Base-by-base conservation (phyloP, 176 grass and related monocot species). In the Aegilops tauschii region DNA sequence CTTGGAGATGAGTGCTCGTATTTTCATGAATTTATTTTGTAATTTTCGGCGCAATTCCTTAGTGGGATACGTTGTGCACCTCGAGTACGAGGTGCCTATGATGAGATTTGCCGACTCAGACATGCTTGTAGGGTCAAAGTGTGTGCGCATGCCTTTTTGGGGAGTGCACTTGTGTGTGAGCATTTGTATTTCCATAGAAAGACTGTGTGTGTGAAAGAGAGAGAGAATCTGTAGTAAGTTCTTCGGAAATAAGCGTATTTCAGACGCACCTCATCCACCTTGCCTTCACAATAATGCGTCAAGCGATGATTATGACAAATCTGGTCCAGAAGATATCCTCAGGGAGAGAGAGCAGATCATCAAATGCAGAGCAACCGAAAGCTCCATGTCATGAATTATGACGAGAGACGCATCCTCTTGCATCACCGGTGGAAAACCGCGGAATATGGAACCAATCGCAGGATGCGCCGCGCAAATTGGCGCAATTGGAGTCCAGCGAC, bases 401-500 rank as follows among this genome's bases (percentile, higher is more conserved):
- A 66, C 2, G 3, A 11, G 9, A 18, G 9, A 17, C 78, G 11
- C 23, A 54, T 76, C 32, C 16, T 68, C 30, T 80, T 62, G 59
- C 86, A 11, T 87, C 70, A 58, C 39, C 27, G 45, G 12, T 59
- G 6, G 18, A 87, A 74, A 85, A 28, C 73, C 14, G 30, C 2
- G 39, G 62, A 65, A 49, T 42, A 25, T 39, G 23, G 12, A 13
- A 25, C 32, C 58, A 64, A 17, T 69, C 52, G 63, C 21, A 59
- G 5, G 76, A 79, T 30, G 31, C 31, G 29, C 8, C 20, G 28
- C 25, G 75, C 64, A 79, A 79, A 77, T 83, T 76, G 49, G 73
- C 30, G 62, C 62, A 42, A 77, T 83, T 83, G 80, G 73, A 83
- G 68, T 88, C 86, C 86, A 88, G 25, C 73, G 12, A 2, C 44